These are phyloP conservation scores for Haplographium delicatum DNA, from an alignment of 495 filamentous ascomycete genomes.

Conservation along the genomic window DNA sequence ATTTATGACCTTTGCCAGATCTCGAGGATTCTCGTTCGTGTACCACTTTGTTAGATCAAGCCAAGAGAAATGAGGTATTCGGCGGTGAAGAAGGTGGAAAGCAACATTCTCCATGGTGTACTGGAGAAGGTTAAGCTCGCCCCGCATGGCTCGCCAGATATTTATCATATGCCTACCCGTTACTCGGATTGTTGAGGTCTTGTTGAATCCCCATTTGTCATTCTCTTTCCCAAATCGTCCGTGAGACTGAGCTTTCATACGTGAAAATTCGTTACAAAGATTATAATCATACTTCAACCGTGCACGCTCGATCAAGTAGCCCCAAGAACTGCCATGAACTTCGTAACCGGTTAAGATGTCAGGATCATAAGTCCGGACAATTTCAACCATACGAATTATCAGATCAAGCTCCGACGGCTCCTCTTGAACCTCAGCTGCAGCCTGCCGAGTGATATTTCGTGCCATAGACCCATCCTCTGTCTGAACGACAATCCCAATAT, in stretches of 20 bases:
- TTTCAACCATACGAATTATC: slow-evolving; percentile 74
- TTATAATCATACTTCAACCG: slow-evolving; percentile 82
- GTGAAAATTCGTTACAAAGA: slow-evolving; percentile 82
- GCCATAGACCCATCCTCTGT: slow-evolving; percentile 52
- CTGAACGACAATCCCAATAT: slow-evolving; percentile 59
- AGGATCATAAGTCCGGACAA: slow-evolving; percentile 79
- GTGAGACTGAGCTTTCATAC: slow-evolving; percentile 76
- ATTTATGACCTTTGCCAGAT: slow-evolving; percentile 68
- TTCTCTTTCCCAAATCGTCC: slow-evolving; percentile 79
- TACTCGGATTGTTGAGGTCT: slow-evolving; percentile 77
- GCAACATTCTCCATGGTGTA: slow-evolving; percentile 97
- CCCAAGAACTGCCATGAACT: slow-evolving; percentile 90
- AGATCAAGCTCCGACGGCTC: slow-evolving; percentile 80
- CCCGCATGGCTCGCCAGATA: slow-evolving; percentile 92
- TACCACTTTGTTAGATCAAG: slow-evolving; percentile 79
- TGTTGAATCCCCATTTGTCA: slow-evolving; percentile 89
- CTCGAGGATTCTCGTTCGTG: slow-evolving; percentile 54
- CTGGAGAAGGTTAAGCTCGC: slow-evolving; percentile 82
- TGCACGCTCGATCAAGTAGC: slow-evolving; percentile 89
- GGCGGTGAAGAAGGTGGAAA: slow-evolving; percentile 85
- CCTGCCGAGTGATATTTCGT: slow-evolving; percentile 44
- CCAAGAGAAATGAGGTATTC: slow-evolving; percentile 84
- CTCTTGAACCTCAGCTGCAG: slow-evolving; percentile 57
- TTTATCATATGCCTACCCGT: slow-evolving; percentile 96
- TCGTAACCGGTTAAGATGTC: slow-evolving; percentile 96